Base-by-base conservation (phyloP, 805 yeast species). In the Blastobotrys terrestris region DNA sequence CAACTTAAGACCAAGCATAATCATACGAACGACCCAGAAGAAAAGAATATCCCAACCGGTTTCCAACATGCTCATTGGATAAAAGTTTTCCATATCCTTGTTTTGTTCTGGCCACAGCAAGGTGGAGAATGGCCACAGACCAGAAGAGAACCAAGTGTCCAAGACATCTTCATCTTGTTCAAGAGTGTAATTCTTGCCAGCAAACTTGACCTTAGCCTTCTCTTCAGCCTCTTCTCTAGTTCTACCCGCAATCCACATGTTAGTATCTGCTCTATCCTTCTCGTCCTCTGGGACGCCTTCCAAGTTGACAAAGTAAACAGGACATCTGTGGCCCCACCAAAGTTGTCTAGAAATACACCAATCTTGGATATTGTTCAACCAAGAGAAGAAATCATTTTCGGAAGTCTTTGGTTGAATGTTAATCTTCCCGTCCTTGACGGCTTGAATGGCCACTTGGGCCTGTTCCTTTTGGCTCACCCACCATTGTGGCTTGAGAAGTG, bases 21-120 rank as follows among this genome's bases (percentile, higher is more conserved):
- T 85, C 99, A 94, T 94, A 74, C 99, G 83, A 26, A 94, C 79
- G 50, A 94, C 98, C 99, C 99, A 94, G 85, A 94, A 94, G 81
- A 94, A 94, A 67, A 94, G 77, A 67, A 92, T 92, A 76, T 92
- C 99, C 99, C 99, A 94, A 63, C 99, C 99, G 49, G 99, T 94
- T 74, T 94, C 99, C 65, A 94, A 76, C 86, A 94, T 76, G 22
- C 95, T 84, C 84, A 90, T 85, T 61, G 99, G 98, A 66, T 81
- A 85, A 73, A 88, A 94, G 50, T 72, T 72, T 62, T 80, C 77
- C 78, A 89, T 71, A 68, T 94, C 99, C 50, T 70, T 64, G 51
- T 91, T 78, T 67, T 80, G 73, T 40, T 74, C 71, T 66, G 99
- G 99, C 98, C 98, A 94, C 47, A 97, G 97, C 60, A 94, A 74